A percentile compares a stretch with the other conserved stretches of the same genome.
Conservation (phyloP, 768 basidiomycete genomes). For the Russula vinacea region DNA sequence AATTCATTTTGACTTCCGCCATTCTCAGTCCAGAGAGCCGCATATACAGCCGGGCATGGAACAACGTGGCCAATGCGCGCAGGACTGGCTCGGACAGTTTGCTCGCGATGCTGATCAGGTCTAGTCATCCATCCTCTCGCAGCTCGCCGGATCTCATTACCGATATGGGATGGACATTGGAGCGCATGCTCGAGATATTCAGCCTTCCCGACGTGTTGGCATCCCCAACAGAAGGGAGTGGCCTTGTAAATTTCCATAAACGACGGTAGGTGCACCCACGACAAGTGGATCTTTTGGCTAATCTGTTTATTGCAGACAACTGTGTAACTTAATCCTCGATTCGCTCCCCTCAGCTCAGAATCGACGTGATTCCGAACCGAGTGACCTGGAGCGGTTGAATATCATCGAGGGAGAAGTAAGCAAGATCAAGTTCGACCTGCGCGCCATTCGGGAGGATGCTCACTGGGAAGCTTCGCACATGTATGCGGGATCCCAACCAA, state of each 20-base stretch:
- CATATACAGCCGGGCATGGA: constrained; percentile 76
- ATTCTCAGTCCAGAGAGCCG: constrained; percentile 76
- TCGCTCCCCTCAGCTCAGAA: constrained; percentile 46
- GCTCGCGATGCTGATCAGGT: constrained; percentile 51
- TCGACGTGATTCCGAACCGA: constrained; percentile 56
- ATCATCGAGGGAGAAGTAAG: constrained; percentile 69
- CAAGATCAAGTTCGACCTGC: constrained; percentile 62
- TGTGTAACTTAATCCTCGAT: constrained; percentile 62
- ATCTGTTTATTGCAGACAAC: constrained; percentile 46
- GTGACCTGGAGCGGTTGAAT: constrained; percentile 72
- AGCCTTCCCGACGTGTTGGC: constrained; percentile 68
- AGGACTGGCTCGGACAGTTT: constrained; percentile 63
- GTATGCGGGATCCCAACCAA: constrained; percentile 46
- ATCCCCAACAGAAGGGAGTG: constrained; percentile 49
- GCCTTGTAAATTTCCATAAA: constrained; percentile 78
- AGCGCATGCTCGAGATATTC: constrained; percentile 76
- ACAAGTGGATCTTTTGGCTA: constrained; percentile 16
- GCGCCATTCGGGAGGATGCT: constrained; percentile 73
- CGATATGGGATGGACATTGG: constrained; percentile 81
- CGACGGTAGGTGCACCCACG: constrained; percentile 53
- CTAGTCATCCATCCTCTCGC: constrained; percentile 41
- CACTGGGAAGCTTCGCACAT: constrained; percentile 56
- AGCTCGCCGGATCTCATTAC: constrained; percentile 54
- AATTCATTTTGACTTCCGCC: constrained; percentile 72
- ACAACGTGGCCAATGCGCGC: constrained; percentile 60